Evolutionary conservation across 169 alveolate species (phyloP).

Genomic region (Ichthyophthirius multifiliis): DNA sequence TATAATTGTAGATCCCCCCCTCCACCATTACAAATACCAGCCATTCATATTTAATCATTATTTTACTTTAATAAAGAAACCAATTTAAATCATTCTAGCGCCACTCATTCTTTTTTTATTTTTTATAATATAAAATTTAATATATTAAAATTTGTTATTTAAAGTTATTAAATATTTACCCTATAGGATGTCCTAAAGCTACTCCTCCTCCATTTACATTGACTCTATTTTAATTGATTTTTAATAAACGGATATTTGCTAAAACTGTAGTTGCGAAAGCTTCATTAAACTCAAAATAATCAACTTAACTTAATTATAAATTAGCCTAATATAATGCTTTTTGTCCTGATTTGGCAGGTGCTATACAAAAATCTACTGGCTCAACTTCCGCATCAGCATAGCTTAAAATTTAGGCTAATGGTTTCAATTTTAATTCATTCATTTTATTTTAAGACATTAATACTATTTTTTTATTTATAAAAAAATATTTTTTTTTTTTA

Average conservation of each 20-base stretch:
- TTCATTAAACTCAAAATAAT: slow-evolving; percentile 90
- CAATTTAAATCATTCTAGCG: slow-evolving; percentile 74
- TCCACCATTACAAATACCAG: slow-evolving; percentile 87
- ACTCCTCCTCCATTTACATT: slow-evolving; percentile 94
- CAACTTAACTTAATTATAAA: slow-evolving; percentile 29
- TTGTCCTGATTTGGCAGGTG: slow-evolving; percentile 85
- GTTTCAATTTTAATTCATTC: slow-evolving; percentile 73
- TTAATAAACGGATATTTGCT: slow-evolving; percentile 76
- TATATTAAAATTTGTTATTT: background rate
- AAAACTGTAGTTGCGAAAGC: slow-evolving; percentile 87
- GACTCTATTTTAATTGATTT: slow-evolving; percentile 72
- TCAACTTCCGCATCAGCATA: slow-evolving; percentile 89
- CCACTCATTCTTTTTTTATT: slow-evolving; percentile 68
- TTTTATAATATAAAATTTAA: background rate
- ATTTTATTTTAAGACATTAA: slow-evolving; percentile 77
- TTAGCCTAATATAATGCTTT: slow-evolving; percentile 69
- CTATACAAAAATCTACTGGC: slow-evolving; percentile 86
- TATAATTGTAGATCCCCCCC: too few species aligned
- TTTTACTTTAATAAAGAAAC: slow-evolving; percentile 61
- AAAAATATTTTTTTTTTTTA: background rate
- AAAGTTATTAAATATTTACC: background rate
- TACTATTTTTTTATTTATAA: slow-evolving; percentile 17
- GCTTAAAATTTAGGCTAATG: slow-evolving; percentile 84
- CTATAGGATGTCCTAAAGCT: slow-evolving; percentile 93
- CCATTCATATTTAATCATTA: slow-evolving; percentile 69